These are phyloP conservation scores for Carex littledalei DNA, from an alignment of 176 grass and related monocot species.

Conservation along the genomic window DNA sequence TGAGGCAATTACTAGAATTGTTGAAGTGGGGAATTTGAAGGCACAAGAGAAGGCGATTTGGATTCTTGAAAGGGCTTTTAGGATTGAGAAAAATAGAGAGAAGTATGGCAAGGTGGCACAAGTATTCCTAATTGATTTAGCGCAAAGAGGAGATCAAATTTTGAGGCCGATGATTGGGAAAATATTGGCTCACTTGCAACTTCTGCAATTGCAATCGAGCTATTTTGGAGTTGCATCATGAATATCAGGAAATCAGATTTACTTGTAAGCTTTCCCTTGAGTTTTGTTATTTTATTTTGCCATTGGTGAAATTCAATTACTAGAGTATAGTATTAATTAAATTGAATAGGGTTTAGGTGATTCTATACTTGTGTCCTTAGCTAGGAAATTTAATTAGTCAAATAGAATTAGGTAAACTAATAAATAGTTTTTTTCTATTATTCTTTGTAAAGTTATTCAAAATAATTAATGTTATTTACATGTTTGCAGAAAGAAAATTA, in stretches of 20 bases:
- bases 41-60: slow-evolving; percentile 73
- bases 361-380: not conserved
- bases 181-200: slow-evolving; percentile 79
- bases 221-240: slow-evolving; percentile 44
- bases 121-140: slow-evolving; percentile 64
- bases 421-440: not conserved
- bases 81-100: slow-evolving; percentile 48
- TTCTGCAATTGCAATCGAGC: slow-evolving; percentile 75
- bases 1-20: slow-evolving; percentile 55
- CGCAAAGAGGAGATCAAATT: slow-evolving; percentile 51
- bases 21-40: slow-evolving; percentile 37
- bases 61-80: slow-evolving; percentile 79
- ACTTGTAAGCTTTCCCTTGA: not conserved
- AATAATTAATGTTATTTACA: not conserved
- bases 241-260: not conserved
- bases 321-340: not conserved
- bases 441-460: not conserved
- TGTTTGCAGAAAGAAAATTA: no score
- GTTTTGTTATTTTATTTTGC: not conserved
- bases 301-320: not conserved
- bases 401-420: not conserved
- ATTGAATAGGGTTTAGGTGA: not conserved
- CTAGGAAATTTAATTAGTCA: not conserved
- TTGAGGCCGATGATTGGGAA: slow-evolving; percentile 75
- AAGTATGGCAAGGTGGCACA: slow-evolving; percentile 44